Conservation (phyloP, 176 grass and related monocot genomes). For the Oryza longistaminata region DNA sequence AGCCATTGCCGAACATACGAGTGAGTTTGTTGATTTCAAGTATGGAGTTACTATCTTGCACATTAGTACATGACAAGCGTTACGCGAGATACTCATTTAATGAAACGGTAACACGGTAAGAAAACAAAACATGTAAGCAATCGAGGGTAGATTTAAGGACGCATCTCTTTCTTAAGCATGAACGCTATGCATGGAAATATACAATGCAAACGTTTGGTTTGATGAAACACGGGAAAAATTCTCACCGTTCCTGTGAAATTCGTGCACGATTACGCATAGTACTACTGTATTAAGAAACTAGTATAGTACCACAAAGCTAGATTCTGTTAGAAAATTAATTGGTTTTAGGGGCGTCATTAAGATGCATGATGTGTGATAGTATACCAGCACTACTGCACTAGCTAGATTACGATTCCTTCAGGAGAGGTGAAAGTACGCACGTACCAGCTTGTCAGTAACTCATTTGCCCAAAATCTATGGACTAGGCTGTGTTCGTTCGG, state of each 20-base stretch:
- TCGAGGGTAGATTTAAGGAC: not conserved
- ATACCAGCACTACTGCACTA: not conserved
- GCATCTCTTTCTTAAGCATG: not conserved
- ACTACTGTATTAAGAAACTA: not conserved
- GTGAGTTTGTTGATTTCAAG: not conserved
- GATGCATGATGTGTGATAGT: not conserved
- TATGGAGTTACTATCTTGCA: not conserved
- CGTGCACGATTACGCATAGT: not conserved
- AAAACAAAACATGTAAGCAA: not conserved
- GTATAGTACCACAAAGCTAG: not conserved
- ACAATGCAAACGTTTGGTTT: not conserved
- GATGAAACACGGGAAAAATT: not conserved
- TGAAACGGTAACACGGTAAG: not conserved
- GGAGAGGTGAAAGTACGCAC: no score
- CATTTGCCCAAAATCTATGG: no score
- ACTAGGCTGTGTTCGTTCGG: no score
- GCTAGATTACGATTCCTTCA: not conserved
- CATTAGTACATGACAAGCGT: not conserved
- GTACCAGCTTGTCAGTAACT: no score
- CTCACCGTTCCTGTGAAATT: not conserved
- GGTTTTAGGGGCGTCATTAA: not conserved
- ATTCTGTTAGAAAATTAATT: constrained; percentile 4
- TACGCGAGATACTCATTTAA: not conserved
- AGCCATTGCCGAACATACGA: not conserved
- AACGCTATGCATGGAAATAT: not conserved